Conservation (phyloP, 164 flowering plant genomes). For the Aristolochia californica region DNA sequence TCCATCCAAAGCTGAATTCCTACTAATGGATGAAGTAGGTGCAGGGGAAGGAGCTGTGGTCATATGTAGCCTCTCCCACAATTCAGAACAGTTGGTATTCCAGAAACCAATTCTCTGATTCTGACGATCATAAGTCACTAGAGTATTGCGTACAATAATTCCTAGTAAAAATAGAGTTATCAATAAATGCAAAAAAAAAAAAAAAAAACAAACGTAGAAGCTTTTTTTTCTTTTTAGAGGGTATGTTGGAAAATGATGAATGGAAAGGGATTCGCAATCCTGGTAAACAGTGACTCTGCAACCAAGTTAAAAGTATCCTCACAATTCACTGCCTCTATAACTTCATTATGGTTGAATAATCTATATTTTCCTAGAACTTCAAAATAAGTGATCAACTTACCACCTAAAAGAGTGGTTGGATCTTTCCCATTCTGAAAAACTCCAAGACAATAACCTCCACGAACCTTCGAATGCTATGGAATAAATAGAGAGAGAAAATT, state of each 20-base stretch:
- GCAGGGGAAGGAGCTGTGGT: slow-evolving; percentile 34
- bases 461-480: slow-evolving; percentile 75
- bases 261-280: background rate
- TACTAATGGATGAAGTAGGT: slow-evolving; percentile 19
- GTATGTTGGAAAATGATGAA: background rate
- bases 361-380: background rate
- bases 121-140: slow-evolving; percentile 88
- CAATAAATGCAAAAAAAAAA: background rate
- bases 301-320: no score
- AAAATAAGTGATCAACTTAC: slow-evolving; percentile 20
- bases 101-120: slow-evolving; percentile 77
- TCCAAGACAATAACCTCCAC: slow-evolving; percentile 94
- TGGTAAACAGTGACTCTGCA: background rate
- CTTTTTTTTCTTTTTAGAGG: background rate
- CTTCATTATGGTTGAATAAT: background rate
- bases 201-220: background rate
- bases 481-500: background rate
- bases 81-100: slow-evolving; percentile 93
- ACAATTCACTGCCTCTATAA: no score
- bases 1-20: slow-evolving; percentile 21
- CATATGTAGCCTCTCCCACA: slow-evolving; percentile 63
- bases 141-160: slow-evolving; percentile 88
- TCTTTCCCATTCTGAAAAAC: slow-evolving; percentile 87
- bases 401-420: slow-evolving; percentile 92
- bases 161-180: slow-evolving; percentile 31